phyloP scores from a whole-genome alignment of 192 early-diverging fungal species.

The Coemansia umbellata region DNA sequence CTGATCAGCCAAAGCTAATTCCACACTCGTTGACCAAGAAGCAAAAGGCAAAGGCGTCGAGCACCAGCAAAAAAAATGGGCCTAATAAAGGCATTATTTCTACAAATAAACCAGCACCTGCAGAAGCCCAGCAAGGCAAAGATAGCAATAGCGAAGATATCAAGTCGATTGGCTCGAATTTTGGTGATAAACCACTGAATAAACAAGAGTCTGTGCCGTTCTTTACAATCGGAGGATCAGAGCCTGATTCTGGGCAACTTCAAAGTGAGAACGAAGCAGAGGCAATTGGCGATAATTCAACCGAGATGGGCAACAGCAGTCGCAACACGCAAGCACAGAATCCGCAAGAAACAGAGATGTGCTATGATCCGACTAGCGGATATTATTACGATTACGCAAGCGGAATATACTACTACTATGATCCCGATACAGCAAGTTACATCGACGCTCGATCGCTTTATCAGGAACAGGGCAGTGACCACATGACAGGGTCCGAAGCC shows the following conservation, averaged over 20 bases:
- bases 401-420: constrained; percentile 34
- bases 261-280: not conserved
- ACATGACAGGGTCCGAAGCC: not conserved
- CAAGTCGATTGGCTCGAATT: no score
- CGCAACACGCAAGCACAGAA: not conserved
- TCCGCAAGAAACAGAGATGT: constrained; percentile 5
- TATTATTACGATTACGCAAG: constrained; percentile 39
- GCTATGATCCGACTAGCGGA: constrained; percentile 42
- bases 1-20: constrained; percentile 8
- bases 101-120: no score
- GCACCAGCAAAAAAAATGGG: no score
- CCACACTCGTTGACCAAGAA: constrained; percentile 39
- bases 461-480: not conserved
- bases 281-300: not conserved
- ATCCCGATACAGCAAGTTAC: constrained; percentile 17
- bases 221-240: constrained; percentile 17
- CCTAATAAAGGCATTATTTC: no score
- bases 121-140: not conserved
- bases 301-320: not conserved
- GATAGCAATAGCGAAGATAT: constrained; percentile 4
- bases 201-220: constrained; percentile 6
- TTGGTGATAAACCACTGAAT: not conserved
- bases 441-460: constrained; percentile 21
- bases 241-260: not conserved
- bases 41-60: constrained; percentile 10